Evolutionary conservation across 805 yeast species (phyloP), one percentile per base, ranked within the genome.

Genomic region (Myxozyma vanderwaltii): DNA sequence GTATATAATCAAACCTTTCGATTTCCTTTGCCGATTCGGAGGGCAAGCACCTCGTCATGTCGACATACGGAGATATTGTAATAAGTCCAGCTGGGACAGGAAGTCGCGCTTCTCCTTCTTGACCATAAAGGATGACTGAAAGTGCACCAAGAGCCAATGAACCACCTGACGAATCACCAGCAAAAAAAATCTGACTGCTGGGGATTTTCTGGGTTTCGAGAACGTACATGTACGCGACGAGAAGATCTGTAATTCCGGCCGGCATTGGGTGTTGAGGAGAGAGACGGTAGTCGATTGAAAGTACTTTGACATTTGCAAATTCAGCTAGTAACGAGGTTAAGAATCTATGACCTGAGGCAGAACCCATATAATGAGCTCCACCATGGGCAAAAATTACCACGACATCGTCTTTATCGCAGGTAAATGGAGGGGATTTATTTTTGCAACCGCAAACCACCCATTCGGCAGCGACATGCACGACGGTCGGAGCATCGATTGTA

Each of bases 121-220:
- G 52, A 13, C 54, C 60, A 26, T 49, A 19, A 15, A 59, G 59
- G 26, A 62, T 36, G 19, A 57, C 29, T 5, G 29, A 38, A n/a
- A 63, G 50, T 1, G 48, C 45, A 2, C 55, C 47, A 21, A 63
- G 46, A 24, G 39, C 39, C 7, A 63, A 19, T n/a, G 56, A 23
- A 3, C 63, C 67, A 7, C 67, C 67, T 1, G 66, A 46, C 10
- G 67, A 63, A 40, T 64, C 67, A 17, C 67, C 67, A 8, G 59
- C 61, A 48, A 64, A 50, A 19, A 63, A 44, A 24, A 64, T 47
- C 43, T 50, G 65, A 13, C 55, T 45, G 33, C 58, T 21, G 1
- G 61, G 39, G 4, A 61, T 26, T n/a, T 59, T 51, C 43, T 27
- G 21, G 4, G 46, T 43, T 10, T 54, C 51, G 4, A 62, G 40